Base-by-base conservation (phyloP, 177 flowering plant genomes). In the Vitis hybrid region DNA sequence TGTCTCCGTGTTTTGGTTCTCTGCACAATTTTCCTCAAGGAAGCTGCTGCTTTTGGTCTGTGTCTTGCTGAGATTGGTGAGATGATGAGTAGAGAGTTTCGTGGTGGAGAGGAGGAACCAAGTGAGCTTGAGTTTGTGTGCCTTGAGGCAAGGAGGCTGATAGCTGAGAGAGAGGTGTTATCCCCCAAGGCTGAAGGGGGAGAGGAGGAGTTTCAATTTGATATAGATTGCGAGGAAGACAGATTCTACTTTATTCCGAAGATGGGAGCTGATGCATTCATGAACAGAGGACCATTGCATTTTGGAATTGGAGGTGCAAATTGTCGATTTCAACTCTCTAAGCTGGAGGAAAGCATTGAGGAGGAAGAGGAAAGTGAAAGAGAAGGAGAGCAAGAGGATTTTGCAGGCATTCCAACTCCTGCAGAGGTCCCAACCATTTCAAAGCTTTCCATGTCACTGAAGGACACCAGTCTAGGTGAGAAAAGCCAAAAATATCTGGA, bases 31-130 rank as follows among this genome's bases (percentile, higher is more conserved):
- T 90, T 90, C 72, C 90, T 90, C 65, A 88, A 90, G 78, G 88
- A 88, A 73, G 90, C 91, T 64, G 90, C 90, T 14, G 75, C 76
- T 1, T 79, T 12, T 77, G 91, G 91, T 67, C 89, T 90, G 15
- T 90, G 94, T 73, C 87, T 90, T 71, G 88, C 90, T 69, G 94
- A 90, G 78, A 90, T 90, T 54, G 94, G 91, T 63, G 91, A 88
- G 82, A 87, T 90, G 91, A 90, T 90, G 94, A 90, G 79, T 61
- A 62, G 94, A 68, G 91, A 88, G 69, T 88, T 88, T 62, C 89
- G 82, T 12, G 59, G 85, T 50, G 85, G 85, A 13, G 90, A 87
- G 67, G 94, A 90, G 75, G 91, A 85, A 60, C 94, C 94, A 3
- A 90, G 94, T 79, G 91, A 83, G 68, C 87, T 90, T 52, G 94